Base-by-base conservation (phyloP, 2,329 filamentous ascomycete genomes). In the Bipolaris bicolor region DNA sequence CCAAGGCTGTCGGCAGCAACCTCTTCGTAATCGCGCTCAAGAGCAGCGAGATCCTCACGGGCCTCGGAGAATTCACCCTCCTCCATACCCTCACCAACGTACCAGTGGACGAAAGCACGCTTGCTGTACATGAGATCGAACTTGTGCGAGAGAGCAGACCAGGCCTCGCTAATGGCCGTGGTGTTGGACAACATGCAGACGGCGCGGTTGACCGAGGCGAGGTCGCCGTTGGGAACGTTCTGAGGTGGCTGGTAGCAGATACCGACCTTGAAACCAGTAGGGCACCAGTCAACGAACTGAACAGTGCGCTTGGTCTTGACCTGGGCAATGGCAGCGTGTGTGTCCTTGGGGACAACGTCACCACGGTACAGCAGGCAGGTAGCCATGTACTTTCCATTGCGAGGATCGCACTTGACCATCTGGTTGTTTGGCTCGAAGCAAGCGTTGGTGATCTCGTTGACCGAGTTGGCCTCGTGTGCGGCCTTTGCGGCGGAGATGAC, bases 121-220 rank as follows among this genome's bases (percentile, higher is more conserved):
- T 99, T 99, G 80, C 92, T 96, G 89, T 98, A 97, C 95, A 99
- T 99, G 79, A 99, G 91, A 77, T 99, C 95, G 84, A 99, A 99
- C 85, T 99, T 99, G 87, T 90, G 87, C 62, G 92, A 96, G 66
- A 99, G 88, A 68, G 92, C 92, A 64, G 91, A 93, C 95, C 95
- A 99, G 64, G 95, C 95, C 84, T 98, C 94, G 76, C 94, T 91
- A 75, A 99, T 99, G 75, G 95, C 94, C 51, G 95, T 99, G 72
- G 95, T 99, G 87, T 99, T 96, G 82, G 91, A 94, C 64, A 99
- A 85, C 95, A 99, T 98, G 89, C 94, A 97, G 67, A 98, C 94
- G 81, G 94, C 94, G 76, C 95, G 94, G 87, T 94, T 92, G 81
- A 97, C 94, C 86, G 96, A 95, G 81, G 95, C 94, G 65, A 98